These are phyloP conservation scores for Suaeda aralocaspica DNA, from an alignment of 148 eudicot species.

Conservation along the genomic window DNA sequence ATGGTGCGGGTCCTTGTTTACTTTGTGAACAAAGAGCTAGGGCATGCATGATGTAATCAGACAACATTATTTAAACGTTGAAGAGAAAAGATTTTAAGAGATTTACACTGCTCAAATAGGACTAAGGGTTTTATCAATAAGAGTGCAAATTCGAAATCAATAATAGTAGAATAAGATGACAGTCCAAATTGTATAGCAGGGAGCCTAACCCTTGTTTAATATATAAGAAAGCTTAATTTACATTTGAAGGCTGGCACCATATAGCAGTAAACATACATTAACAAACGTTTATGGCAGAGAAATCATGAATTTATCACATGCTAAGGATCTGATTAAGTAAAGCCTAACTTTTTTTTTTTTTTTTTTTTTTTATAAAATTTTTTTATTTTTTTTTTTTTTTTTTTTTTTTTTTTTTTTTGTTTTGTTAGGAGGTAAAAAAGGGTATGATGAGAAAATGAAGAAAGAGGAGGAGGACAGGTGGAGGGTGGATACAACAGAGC, in stretches of 20 bases:
- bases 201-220: neutral
- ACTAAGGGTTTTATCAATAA: neutral
- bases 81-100: constrained; percentile 7
- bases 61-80: constrained; percentile 8
- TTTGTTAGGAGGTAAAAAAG: neutral
- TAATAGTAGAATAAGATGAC: neutral
- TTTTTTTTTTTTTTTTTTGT: neutral
- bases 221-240: neutral
- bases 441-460: constrained; percentile 11
- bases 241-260: constrained; percentile 12
- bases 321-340: constrained; percentile 28
- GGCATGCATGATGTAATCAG: neutral
- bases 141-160: neutral
- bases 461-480: constrained; percentile 15
- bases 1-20: too few species aligned
- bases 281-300: constrained; percentile 12
- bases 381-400: neutral
- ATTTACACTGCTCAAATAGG: constrained; percentile 5
- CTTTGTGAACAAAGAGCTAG: constrained; percentile 1
- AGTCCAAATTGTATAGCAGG: neutral
- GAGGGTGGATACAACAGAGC: neutral
- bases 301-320: constrained; percentile 24
- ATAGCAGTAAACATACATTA: constrained; percentile 13
- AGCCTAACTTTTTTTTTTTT: constrained; percentile 17
- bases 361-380: too few species aligned